Evolutionary conservation across 768 basidiomycete species (phyloP).

Genomic region (Auriscalpium vulgare): DNA sequence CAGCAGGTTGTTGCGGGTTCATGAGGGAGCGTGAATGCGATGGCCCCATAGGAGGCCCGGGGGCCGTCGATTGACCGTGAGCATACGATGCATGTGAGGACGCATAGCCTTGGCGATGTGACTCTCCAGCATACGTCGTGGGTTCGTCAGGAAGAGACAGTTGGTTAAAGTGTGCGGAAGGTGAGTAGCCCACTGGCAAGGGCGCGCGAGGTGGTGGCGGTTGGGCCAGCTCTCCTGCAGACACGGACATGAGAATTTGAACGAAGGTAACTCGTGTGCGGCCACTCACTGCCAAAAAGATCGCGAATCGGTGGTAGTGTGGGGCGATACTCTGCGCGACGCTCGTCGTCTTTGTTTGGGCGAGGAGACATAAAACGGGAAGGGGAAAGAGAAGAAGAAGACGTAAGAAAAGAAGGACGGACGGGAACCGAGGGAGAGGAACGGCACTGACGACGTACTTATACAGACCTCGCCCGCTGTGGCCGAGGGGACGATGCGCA

Average conservation of each 20-base stretch:
- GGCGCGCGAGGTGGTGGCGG: conserved; percentile 3
- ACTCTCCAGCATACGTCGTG: conserved; percentile 4
- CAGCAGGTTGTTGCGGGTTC: background rate
- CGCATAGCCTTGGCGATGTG: background rate
- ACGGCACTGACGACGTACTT: background rate
- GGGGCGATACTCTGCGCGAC: conserved; percentile 12
- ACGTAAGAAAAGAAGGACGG: background rate
- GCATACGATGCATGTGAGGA: background rate
- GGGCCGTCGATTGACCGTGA: conserved; percentile 3
- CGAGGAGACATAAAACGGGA: conserved; percentile 5
- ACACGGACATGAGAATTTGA: background rate
- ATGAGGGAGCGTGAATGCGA: conserved; percentile 6
- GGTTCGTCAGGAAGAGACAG: conserved; percentile 1
- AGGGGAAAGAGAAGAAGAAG: background rate
- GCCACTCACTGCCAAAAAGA: conserved; percentile 12
- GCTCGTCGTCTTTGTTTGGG: conserved; percentile 6
- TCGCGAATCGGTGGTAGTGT: conserved; percentile 16
- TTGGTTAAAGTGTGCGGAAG: conserved; percentile 7
- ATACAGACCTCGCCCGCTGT: too few relatives aligned
- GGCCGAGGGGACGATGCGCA: too few relatives aligned
- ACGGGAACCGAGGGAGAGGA: background rate
- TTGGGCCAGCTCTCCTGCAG: conserved; percentile 12
- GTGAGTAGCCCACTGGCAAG: conserved; percentile 3
- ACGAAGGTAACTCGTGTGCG: background rate
- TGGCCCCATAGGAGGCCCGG: background rate